Percentiles rank a stretch among this genome's conserved stretches.
phyloP scores from a whole-genome alignment of 495 filamentous ascomycete species.

The Xeromyces bisporus region DNA sequence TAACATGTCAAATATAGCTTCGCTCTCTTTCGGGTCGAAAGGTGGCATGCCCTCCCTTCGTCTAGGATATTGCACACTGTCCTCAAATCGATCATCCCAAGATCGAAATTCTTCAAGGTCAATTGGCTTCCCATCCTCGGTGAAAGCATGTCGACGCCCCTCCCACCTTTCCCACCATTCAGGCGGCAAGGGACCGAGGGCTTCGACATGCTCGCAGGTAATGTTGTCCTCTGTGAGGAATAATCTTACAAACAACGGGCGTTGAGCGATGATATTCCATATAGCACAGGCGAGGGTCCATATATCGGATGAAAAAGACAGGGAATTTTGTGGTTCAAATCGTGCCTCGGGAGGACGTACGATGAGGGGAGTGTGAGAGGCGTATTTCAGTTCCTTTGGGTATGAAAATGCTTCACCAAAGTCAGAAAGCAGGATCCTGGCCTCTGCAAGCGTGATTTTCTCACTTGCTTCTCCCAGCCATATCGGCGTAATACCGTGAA shows the following conservation, averaged over 20 bases:
- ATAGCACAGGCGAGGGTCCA: slow-evolving; percentile 16
- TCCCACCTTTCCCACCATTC: slow-evolving; percentile 17
- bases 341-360: slow-evolving; percentile 4
- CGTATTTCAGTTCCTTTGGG: slow-evolving; percentile 9
- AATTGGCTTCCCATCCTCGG: slow-evolving; percentile 6
- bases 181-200: slow-evolving; percentile 4
- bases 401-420: slow-evolving; percentile 22
- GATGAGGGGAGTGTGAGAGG: slow-evolving; percentile 16
- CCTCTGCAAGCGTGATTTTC: slow-evolving; percentile 9
- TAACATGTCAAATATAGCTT: slow-evolving; percentile 10
- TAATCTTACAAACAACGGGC: slow-evolving; percentile 9
- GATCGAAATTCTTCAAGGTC: slow-evolving; percentile 2
- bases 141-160: slow-evolving; percentile 5
- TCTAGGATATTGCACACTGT: slow-evolving; percentile 4
- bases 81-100: slow-evolving; percentile 5
- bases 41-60: slow-evolving; percentile 1
- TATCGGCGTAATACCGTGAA: slow-evolving; percentile 8
- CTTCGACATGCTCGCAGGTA: slow-evolving; percentile 4
- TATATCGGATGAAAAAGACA: slow-evolving; percentile 14
- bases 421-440: slow-evolving; percentile 20
- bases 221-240: slow-evolving; percentile 3
- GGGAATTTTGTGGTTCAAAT: slow-evolving; percentile 3
- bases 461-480: slow-evolving; percentile 17
- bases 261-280: slow-evolving; percentile 12
- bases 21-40: slow-evolving; percentile 7